Percentiles rank a stretch among this genome's conserved stretches.
These are phyloP conservation scores for Colletotrichum somersetense DNA, from an alignment of 2,329 filamentous ascomycete genomes.

Conservation along the genomic window DNA sequence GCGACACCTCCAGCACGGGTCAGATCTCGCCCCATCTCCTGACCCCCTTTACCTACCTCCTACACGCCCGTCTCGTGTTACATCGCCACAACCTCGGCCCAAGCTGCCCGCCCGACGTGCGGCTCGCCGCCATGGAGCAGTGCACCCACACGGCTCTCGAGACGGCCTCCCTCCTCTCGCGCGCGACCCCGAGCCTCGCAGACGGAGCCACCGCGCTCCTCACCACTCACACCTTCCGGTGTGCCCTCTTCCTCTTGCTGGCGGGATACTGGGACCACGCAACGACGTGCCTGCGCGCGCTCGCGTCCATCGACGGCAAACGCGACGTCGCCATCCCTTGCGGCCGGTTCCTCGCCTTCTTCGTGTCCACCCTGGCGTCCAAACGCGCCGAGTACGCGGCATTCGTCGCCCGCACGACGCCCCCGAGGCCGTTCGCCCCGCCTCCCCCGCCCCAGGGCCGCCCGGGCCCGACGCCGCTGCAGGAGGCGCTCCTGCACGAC, in stretches of 20 bases:
- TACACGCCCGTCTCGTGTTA: slow-evolving; percentile 85
- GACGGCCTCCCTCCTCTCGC: slow-evolving; percentile 80
- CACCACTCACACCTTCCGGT: slow-evolving; percentile 89
- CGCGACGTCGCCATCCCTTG: slow-evolving; percentile 82
- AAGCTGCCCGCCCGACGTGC: slow-evolving; percentile 72
- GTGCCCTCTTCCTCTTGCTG: slow-evolving; percentile 82
- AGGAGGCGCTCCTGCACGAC: slow-evolving; percentile 67
- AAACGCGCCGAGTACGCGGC: slow-evolving; percentile 63
- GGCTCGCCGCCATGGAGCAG: slow-evolving; percentile 79
- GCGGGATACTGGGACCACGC: slow-evolving; percentile 80
- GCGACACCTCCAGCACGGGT: slow-evolving; percentile 74
- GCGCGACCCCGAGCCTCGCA: slow-evolving; percentile 71
- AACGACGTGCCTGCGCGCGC: slow-evolving; percentile 77
- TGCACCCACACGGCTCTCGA: slow-evolving; percentile 82
- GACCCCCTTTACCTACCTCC: slow-evolving; percentile 80
- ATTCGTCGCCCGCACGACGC: slow-evolving; percentile 52
- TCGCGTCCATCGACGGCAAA: slow-evolving; percentile 76
- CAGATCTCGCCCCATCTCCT: slow-evolving; percentile 81
- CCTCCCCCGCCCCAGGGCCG: slow-evolving; percentile 44
- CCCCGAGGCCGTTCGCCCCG: slow-evolving; percentile 49
- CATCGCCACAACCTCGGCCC: slow-evolving; percentile 91
- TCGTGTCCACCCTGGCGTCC: slow-evolving; percentile 74
- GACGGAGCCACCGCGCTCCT: slow-evolving; percentile 80
- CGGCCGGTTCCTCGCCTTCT: slow-evolving; percentile 85
- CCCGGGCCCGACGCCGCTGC: slow-evolving; percentile 45